phyloP scores from a whole-genome alignment of 2,329 filamentous ascomycete genomes.

The Triangularia setosa region DNA sequence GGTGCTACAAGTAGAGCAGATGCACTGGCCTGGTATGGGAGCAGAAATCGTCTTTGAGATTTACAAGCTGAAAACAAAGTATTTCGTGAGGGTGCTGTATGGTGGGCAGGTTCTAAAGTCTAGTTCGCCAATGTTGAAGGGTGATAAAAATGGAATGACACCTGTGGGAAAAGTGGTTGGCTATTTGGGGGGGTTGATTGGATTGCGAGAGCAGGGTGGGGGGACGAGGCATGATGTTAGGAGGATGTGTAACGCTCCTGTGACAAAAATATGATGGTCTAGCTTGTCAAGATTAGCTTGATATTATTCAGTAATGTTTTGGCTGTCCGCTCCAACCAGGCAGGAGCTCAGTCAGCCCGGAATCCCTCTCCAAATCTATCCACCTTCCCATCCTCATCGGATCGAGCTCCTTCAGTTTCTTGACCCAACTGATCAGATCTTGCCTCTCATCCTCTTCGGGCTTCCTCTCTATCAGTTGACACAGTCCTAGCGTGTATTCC shows the following conservation, averaged over 20 bases:
- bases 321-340: not conserved
- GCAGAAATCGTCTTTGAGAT: slow-evolving; percentile 74
- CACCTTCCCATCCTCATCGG: slow-evolving; percentile 71
- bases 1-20: slow-evolving; percentile 66
- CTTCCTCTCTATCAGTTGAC: slow-evolving; percentile 45
- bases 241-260: not conserved
- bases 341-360: slow-evolving; percentile 23
- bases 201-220: slow-evolving; percentile 38
- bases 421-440: slow-evolving; percentile 56
- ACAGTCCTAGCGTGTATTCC: slow-evolving; percentile 63
- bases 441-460: slow-evolving; percentile 38
- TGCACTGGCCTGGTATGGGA: slow-evolving; percentile 86
- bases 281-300: too few relatives aligned
- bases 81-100: slow-evolving; percentile 66
- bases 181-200: slow-evolving; percentile 71
- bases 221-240: not conserved
- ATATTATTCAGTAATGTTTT: too few relatives aligned
- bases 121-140: slow-evolving; percentile 63
- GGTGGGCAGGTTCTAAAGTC: slow-evolving; percentile 63
- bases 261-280: too few relatives aligned
- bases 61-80: slow-evolving; percentile 45
- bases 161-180: slow-evolving; percentile 59
- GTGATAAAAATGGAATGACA: slow-evolving; percentile 60
- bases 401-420: slow-evolving; percentile 65
- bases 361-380: slow-evolving; percentile 59